Evolutionary conservation across 75 land plant species (phyloP), one percentile per base, ranked within the genome.

Genomic region (Cupressus sempervirens): DNA sequence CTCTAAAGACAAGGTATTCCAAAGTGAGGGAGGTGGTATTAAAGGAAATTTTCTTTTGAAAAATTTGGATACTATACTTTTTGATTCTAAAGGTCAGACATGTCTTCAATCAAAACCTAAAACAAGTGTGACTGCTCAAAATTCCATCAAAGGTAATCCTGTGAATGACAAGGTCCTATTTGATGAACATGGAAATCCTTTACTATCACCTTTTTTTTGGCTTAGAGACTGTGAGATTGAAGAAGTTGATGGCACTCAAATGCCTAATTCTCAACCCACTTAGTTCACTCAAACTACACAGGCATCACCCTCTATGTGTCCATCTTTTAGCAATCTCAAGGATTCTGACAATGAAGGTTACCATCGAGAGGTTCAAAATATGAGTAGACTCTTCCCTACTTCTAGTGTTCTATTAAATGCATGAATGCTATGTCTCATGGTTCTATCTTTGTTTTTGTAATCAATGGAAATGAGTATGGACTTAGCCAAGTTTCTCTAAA

Each of bases 321-420:
- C 91, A 41, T 54, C 91, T 20, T 89, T 87, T 80, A 88, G 89
- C 88, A 93, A 90, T 82, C 45, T 83, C 9, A 94, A 89, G 87
- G 95, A 92, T 82, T 92, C 97, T 74, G 93, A 95, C 87, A 86
- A 90, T 84, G 91, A 90, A 23, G 85, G 74, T 26, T 80, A 65
- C 86, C 91, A 72, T 38, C 86, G 87, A 15, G 29, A 83, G 45
- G 35, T 86, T 30, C 81, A 80, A 41, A 52, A 20, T 50, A 56
- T 77, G 32, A 83, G 72, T 41, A 30, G 23, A 30, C 68, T 82
- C 2, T 5, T 62, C 20, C 72, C 52, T 46, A 81, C 54, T 58
- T 16, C 80, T 35, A 34, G 43, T 30, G 58, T 11, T 29, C 38
- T 83, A 73, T 29, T 80, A 68, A 20, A 29, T 70, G 14, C 43